Percentiles rank a stretch among this genome's conserved stretches.
Evolutionary conservation across 257 asterid genomes (phyloP).

Genomic region (Scutellaria barbata): DNA sequence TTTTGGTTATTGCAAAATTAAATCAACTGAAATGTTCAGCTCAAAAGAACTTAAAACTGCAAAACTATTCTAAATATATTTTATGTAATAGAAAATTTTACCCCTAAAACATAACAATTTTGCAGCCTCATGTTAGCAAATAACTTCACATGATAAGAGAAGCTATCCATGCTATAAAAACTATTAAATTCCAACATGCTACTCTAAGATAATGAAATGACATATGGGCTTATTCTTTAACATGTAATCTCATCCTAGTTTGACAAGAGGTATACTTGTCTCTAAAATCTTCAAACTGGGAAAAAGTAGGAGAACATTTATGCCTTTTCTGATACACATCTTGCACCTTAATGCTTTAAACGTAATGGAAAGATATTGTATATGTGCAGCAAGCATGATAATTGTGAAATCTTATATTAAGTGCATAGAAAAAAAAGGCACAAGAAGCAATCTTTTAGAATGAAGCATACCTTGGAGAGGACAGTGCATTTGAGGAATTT

Average conservation of each 20-base stretch:
- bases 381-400: neutral
- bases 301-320: too few species aligned
- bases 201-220: neutral
- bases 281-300: neutral
- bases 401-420: neutral
- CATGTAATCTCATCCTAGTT: neutral
- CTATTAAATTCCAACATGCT: neutral
- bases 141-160: neutral
- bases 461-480: constrained; percentile 59
- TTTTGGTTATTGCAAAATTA: too few species aligned
- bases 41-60: too few species aligned
- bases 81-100: too few species aligned
- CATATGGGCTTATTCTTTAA: neutral
- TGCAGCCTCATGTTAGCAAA: too few species aligned
- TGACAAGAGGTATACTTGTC: neutral
- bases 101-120: too few species aligned
- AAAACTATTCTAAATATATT: too few species aligned
- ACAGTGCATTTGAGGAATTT: constrained; percentile 53
- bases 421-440: constrained; percentile 20
- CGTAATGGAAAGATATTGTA: neutral
- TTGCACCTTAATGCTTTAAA: neutral
- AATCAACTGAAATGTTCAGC: too few species aligned
- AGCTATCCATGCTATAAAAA: neutral
- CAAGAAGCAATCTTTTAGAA: constrained; percentile 11
- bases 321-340: neutral